Base-by-base conservation (phyloP, 2,329 filamentous ascomycete genomes). In the Colletotrichum siamense region DNA sequence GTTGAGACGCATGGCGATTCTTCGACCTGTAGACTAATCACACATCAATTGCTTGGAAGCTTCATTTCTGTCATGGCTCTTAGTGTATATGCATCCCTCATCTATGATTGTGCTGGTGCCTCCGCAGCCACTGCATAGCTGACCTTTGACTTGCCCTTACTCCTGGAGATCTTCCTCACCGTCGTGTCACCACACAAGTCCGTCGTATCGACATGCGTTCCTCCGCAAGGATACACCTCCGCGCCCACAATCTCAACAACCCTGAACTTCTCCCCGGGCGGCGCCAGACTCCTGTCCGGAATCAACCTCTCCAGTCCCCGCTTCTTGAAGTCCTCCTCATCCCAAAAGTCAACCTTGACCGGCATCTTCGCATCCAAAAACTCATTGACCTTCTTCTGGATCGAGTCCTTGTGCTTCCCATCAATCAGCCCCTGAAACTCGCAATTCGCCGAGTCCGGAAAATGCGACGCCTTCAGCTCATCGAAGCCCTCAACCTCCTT, bases 181-280 rank as follows among this genome's bases (percentile, higher is more conserved):
- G 85, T 90, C 7, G 92, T 91, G 81, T 89, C 88, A 1, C 93
- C 92, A 79, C 90, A 92, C 76, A 88, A 79, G 73, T 89, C 87
- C 24, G 92, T 93, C 22, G 85, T 89, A 34, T 89, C 86, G 5
- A 95, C 93, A 86, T 95, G 94, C 30, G 94, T 95, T 0, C 94
- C 94, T 9, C 94, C 94, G 82, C 94, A 95, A 2, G 94, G 93
- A 85, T 95, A 95, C 30, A 89, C 89, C 79, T 93, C 94, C 1
- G 91, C 89, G 0, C 93, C 93, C 1, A 91, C 90, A 76, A 95
- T 94, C 75, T 91, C 89, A 28, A 95, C 93, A 0, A 95, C 92
- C 10, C 94, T 87, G 36, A 93, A 91, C 81, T 90, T 92, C 79
- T 90, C 89, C 28, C 89, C 90, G 0, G 84, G 83, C 10, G 86